Conservation (phyloP, 257 asterid species). For the Fraxinus americana region DNA sequence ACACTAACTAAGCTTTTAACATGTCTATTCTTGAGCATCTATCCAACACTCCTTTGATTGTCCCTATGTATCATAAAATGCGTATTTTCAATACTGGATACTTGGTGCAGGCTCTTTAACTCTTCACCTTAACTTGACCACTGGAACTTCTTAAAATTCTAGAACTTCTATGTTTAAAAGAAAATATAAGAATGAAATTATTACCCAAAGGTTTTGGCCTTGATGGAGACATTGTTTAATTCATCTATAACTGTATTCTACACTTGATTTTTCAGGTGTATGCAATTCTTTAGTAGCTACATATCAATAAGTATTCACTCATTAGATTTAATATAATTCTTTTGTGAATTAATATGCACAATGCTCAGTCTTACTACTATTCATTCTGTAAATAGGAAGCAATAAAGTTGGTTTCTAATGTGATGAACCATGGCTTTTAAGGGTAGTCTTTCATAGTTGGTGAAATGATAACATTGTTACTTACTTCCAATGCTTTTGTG, state of each 20-base stretch:
- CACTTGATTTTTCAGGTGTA: background rate
- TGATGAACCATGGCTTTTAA: background rate
- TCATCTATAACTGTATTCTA: background rate
- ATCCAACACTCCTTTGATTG: background rate
- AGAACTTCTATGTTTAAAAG: background rate
- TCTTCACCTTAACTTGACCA: background rate
- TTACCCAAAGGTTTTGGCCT: background rate
- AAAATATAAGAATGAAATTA: background rate
- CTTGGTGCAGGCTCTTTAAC: background rate
- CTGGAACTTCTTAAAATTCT: background rate
- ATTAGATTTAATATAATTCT: background rate
- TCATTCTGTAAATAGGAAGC: background rate
- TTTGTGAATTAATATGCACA: background rate
- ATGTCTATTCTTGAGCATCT: background rate
- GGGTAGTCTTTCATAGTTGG: background rate
- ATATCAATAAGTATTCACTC: background rate
- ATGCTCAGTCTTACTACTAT: background rate
- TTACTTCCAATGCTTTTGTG: background rate
- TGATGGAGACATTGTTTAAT: background rate
- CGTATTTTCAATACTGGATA: background rate
- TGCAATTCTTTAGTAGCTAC: background rate
- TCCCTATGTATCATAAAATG: background rate
- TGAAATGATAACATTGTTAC: background rate
- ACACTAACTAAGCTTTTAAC: background rate
- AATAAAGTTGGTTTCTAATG: background rate